phyloP scores from a whole-genome alignment of 495 filamentous ascomycete genomes.

The Amphirosellinia nigrospora region DNA sequence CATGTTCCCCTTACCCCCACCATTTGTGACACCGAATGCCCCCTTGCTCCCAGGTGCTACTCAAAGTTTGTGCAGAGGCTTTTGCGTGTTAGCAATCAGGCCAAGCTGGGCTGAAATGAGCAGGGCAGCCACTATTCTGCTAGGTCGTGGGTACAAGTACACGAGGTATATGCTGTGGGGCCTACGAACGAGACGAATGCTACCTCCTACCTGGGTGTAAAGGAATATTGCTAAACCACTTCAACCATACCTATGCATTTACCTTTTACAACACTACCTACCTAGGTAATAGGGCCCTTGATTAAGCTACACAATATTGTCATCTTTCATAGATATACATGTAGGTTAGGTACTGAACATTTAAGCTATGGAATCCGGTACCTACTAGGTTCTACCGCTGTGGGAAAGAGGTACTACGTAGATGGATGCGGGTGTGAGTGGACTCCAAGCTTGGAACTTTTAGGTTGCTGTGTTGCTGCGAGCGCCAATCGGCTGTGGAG shows the following conservation, averaged over 20 bases:
- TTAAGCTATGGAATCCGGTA: no score
- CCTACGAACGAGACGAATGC: no score
- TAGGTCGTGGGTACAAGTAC: no score
- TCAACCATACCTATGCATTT: no score
- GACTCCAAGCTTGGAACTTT: slow-evolving; percentile 21
- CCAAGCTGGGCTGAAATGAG: slow-evolving; percentile 6
- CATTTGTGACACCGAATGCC: slow-evolving; percentile 12
- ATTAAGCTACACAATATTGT: no score
- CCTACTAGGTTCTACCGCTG: background rate
- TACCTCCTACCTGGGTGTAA: no score
- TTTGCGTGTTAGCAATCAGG: background rate
- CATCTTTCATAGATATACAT: no score
- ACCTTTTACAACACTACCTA: no score
- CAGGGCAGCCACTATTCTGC: slow-evolving; percentile 11
- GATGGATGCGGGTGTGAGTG: background rate
- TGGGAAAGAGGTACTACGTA: background rate
- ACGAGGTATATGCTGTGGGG: no score
- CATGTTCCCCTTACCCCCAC: slow-evolving; percentile 2
- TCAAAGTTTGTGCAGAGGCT: background rate
- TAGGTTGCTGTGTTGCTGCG: slow-evolving; percentile 14
- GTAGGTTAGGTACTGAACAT: no score
- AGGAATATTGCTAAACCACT: no score
- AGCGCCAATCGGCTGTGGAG: slow-evolving; percentile 22
- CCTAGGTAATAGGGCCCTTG: no score
- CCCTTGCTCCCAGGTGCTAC: background rate